phyloP scores from a whole-genome alignment of 2,329 filamentous ascomycete genomes.

The Curvularia spicifera region DNA sequence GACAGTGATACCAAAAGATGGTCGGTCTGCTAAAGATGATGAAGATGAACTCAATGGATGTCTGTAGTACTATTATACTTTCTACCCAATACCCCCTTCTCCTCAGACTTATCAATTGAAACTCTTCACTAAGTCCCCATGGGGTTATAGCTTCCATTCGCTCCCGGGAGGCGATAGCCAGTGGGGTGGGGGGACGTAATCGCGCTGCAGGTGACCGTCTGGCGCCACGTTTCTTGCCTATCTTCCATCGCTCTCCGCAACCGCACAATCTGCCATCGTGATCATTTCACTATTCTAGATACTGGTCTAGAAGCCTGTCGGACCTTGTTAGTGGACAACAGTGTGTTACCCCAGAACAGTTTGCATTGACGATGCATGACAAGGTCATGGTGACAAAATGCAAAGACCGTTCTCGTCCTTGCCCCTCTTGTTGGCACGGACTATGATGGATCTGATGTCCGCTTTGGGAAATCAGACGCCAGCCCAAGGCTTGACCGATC shows the following conservation, averaged over 20 bases:
- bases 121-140: slow-evolving; percentile 31
- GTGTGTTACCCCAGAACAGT: slow-evolving; percentile 13
- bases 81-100: slow-evolving; percentile 15
- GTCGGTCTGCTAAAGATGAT: slow-evolving; percentile 10
- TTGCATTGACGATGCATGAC: slow-evolving; percentile 24
- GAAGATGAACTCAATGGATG: slow-evolving; percentile 15
- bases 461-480: slow-evolving; percentile 29
- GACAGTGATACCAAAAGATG: background rate
- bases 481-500: slow-evolving; percentile 26
- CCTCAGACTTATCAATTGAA: slow-evolving; percentile 38
- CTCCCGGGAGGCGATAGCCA: slow-evolving; percentile 26
- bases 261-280: slow-evolving; percentile 32
- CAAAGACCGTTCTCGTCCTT: slow-evolving; percentile 31
- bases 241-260: slow-evolving; percentile 16
- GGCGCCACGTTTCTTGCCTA: slow-evolving; percentile 27
- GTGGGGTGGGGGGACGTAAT: slow-evolving; percentile 37
- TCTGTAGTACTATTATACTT: slow-evolving; percentile 32
- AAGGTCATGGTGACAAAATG: slow-evolving; percentile 31
- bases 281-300: slow-evolving; percentile 23
- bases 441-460: slow-evolving; percentile 41
- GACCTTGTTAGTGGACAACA: slow-evolving; percentile 17
- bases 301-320: slow-evolving; percentile 12
- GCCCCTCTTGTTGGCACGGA: slow-evolving; percentile 38
- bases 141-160: slow-evolving; percentile 40
- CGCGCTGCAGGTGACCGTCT: slow-evolving; percentile 26